A percentile compares a stretch with the other conserved stretches of the same genome.
Evolutionary conservation across 768 basidiomycete species (phyloP).

Genomic region (Thelephora aurantiotincta): DNA sequence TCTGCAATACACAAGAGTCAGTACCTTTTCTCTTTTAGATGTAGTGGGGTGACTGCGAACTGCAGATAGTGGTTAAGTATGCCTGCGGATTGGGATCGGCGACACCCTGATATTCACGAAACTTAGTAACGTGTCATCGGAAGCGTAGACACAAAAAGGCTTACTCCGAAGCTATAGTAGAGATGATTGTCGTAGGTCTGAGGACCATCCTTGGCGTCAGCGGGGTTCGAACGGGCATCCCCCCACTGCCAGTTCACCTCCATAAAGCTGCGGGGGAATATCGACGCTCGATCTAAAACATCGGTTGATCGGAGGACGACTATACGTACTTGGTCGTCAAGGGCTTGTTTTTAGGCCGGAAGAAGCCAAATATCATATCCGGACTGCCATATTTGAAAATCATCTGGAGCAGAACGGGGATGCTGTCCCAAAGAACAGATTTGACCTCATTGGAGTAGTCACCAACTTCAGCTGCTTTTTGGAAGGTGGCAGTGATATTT

Average conservation of each 20-base stretch:
- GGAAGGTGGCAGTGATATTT: conserved; percentile 13
- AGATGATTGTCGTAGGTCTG: conserved; percentile 70
- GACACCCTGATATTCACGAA: conserved; percentile 35
- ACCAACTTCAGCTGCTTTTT: conserved; percentile 15
- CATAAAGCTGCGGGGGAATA: conserved; percentile 46
- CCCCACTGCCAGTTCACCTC: conserved; percentile 61
- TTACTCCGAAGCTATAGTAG: conserved; percentile 47
- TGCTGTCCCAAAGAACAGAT: conserved; percentile 20
- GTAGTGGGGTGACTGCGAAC: conserved; percentile 22
- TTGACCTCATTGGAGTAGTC: conserved; percentile 13
- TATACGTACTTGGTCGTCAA: conserved; percentile 24
- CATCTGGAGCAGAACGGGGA: conserved; percentile 22
- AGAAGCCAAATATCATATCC: background rate
- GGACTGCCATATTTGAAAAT: background rate
- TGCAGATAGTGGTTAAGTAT: conserved; percentile 57
- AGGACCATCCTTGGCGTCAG: conserved; percentile 51
- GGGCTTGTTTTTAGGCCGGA: conserved; percentile 9
- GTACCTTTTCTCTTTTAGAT: no score
- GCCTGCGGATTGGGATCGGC: conserved; percentile 49
- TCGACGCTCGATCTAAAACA: background rate
- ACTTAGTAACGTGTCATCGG: background rate
- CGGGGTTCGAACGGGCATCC: conserved; percentile 56
- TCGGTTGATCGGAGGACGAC: background rate
- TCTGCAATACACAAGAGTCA: conserved; percentile 23
- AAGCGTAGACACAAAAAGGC: background rate